A percentile compares a stretch with the other conserved stretches of the same genome.
phyloP scores from a whole-genome alignment of 2,329 filamentous ascomycete species.

The Cyanodermella asteris region DNA sequence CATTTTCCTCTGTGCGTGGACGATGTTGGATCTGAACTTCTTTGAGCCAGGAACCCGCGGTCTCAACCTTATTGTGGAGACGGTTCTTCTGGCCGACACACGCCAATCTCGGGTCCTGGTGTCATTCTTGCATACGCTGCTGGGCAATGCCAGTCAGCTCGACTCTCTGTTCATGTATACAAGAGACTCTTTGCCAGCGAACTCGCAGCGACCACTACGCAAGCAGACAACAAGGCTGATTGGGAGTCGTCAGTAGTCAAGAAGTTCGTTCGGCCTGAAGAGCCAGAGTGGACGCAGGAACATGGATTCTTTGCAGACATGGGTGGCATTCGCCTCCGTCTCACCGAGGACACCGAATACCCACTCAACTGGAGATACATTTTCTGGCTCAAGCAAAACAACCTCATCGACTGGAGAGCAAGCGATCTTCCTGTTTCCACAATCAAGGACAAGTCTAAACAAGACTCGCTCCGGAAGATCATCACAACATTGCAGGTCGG shows the following conservation, averaged over 20 bases:
- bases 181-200: background rate
- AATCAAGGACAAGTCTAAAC: slow-evolving; percentile 17
- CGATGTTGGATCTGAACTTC: slow-evolving; percentile 18
- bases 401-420: slow-evolving; percentile 10
- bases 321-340: slow-evolving; percentile 18
- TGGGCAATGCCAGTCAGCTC: too few relatives aligned
- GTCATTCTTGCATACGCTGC: too few relatives aligned
- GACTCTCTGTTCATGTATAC: slow-evolving; percentile 13
- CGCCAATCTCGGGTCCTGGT: too few relatives aligned
- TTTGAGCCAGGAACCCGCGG: slow-evolving; percentile 15
- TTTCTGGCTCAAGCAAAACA: too few relatives aligned
- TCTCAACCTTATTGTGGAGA: slow-evolving; percentile 15
- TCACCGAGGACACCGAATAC: slow-evolving; percentile 13
- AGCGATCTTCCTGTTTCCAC: slow-evolving; percentile 11
- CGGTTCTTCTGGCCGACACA: slow-evolving; percentile 16
- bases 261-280: slow-evolving; percentile 7
- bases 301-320: slow-evolving; percentile 22
- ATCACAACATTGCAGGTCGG: slow-evolving; percentile 17
- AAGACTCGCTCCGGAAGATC: slow-evolving; percentile 14
- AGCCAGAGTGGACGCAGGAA: slow-evolving; percentile 16
- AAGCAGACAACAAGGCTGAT: slow-evolving; percentile 6
- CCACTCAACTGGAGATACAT: too few relatives aligned
- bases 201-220: background rate
- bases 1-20: slow-evolving; percentile 21
- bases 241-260: slow-evolving; percentile 4